Conservation (phyloP, 495 filamentous ascomycete species). For the Parmelia sp. region DNA sequence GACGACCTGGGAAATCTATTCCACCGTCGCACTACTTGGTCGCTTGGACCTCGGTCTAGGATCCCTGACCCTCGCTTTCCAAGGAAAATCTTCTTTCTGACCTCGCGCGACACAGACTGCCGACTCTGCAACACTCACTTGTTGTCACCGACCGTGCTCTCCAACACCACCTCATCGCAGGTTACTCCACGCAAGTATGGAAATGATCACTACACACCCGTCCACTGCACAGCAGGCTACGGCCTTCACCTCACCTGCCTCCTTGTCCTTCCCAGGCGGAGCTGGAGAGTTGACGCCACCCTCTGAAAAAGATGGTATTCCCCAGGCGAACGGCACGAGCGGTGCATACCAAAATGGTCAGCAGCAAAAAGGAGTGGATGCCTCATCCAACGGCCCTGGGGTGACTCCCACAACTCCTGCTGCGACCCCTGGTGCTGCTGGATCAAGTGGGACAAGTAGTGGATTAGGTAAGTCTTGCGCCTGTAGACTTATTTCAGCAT, state of each 20-base stretch:
- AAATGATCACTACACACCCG: conserved; percentile 83
- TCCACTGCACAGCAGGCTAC: conserved; percentile 82
- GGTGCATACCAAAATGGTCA: conserved; percentile 49
- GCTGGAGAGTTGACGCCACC: conserved; percentile 75
- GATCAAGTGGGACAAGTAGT: conserved; percentile 65
- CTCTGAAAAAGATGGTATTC: conserved; percentile 53
- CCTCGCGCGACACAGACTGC: conserved; percentile 23
- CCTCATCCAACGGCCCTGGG: conserved; percentile 62
- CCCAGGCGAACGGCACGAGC: conserved; percentile 42
- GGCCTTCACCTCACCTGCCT: conserved; percentile 82
- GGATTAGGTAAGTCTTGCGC: conserved; percentile 50
- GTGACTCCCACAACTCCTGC: conserved; percentile 93
- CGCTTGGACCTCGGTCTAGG: conserved; percentile 18
- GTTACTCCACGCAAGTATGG: conserved; percentile 53
- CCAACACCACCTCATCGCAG: conserved; percentile 27
- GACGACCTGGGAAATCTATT: conserved; percentile 14
- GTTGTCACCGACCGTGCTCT: conserved; percentile 7
- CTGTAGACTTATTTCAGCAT: background rate
- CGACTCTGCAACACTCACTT: conserved; percentile 18
- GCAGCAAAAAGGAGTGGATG: conserved; percentile 54
- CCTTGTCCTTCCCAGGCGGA: conserved; percentile 83
- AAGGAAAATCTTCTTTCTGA: conserved; percentile 18
- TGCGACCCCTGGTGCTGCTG: conserved; percentile 83
- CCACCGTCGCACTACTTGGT: conserved; percentile 16
- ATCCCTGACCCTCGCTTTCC: conserved; percentile 4